phyloP scores from a whole-genome alignment of 306 rosid genomes.

The Trifolium repens region DNA sequence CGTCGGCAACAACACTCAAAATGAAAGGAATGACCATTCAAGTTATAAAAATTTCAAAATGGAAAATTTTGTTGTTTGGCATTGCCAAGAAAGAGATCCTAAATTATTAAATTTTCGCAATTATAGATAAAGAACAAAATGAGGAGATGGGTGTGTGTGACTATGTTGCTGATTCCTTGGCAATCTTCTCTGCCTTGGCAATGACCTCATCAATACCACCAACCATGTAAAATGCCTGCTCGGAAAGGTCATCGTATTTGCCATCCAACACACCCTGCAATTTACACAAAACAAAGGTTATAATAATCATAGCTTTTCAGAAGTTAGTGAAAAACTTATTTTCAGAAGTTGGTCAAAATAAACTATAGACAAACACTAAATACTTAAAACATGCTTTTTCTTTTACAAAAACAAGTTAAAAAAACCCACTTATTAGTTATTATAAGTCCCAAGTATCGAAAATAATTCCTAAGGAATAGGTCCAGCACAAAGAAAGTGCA shows the following conservation, averaged over 20 bases:
- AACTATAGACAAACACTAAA: no score
- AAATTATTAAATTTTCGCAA: constrained; percentile 77
- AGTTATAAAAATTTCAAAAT: constrained; percentile 49
- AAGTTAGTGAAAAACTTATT: background rate
- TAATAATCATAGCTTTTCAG: background rate
- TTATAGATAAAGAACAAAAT: constrained; percentile 49
- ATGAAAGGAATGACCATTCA: constrained; percentile 54
- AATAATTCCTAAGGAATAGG: no score
- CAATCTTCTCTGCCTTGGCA: constrained; percentile 96
- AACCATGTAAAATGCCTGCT: constrained; percentile 96
- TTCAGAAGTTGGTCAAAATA: no score
- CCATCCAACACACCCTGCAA: constrained; percentile 96
- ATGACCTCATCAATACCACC: constrained; percentile 97
- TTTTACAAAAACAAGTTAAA: no score
- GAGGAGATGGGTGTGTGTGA: constrained; percentile 5
- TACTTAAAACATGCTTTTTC: background rate
- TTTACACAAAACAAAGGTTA: constrained; percentile 13
- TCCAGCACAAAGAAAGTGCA: no score
- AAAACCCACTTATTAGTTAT: no score
- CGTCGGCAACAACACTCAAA: constrained; percentile 49
- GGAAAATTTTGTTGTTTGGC: constrained; percentile 67
- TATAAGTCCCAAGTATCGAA: no score
- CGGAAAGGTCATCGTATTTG: constrained; percentile 87
- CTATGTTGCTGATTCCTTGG: constrained; percentile 79
- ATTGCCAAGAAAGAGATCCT: constrained; percentile 66